Percentiles rank a stretch among this genome's conserved stretches.
These are phyloP conservation scores for Kockovaella imperatae DNA, from an alignment of 768 basidiomycete species.

Conservation along the genomic window DNA sequence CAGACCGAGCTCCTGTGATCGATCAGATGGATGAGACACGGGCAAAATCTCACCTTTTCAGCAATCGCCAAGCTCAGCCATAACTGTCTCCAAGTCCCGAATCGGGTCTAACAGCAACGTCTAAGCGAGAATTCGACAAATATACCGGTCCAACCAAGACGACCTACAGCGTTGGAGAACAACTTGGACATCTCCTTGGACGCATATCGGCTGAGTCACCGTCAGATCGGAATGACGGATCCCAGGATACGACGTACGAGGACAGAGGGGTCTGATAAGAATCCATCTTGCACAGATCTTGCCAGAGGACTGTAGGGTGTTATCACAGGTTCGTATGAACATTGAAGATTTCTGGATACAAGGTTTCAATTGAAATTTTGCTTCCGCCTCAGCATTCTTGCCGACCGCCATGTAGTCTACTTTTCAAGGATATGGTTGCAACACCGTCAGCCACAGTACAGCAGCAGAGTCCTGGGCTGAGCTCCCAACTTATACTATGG, in stretches of 20 bases:
- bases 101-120: conserved; percentile 76
- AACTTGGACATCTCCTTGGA: conserved; percentile 97
- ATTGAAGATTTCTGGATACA: too few species aligned
- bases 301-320: too few species aligned
- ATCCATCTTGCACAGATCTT: conserved; percentile 45
- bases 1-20: conserved; percentile 63
- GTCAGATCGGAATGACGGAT: neutral
- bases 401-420: too few species aligned
- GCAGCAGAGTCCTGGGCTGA: too few species aligned
- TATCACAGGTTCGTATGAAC: too few species aligned
- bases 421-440: too few species aligned
- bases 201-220: conserved; percentile 74
- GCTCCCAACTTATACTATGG: too few species aligned
- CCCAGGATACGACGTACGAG: conserved; percentile 30
- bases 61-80: conserved; percentile 96
- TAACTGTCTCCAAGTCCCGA: conserved; percentile 85
- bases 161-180: conserved; percentile 79
- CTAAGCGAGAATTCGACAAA: conserved; percentile 1
- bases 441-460: too few species aligned
- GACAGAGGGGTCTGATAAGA: conserved; percentile 46
- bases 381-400: too few species aligned
- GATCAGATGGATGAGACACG: neutral
- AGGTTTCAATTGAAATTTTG: too few species aligned
- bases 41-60: conserved; percentile 54
- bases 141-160: neutral